phyloP scores from a whole-genome alignment of 2,329 filamentous ascomycete species.

The Zymoseptoria passerinii region DNA sequence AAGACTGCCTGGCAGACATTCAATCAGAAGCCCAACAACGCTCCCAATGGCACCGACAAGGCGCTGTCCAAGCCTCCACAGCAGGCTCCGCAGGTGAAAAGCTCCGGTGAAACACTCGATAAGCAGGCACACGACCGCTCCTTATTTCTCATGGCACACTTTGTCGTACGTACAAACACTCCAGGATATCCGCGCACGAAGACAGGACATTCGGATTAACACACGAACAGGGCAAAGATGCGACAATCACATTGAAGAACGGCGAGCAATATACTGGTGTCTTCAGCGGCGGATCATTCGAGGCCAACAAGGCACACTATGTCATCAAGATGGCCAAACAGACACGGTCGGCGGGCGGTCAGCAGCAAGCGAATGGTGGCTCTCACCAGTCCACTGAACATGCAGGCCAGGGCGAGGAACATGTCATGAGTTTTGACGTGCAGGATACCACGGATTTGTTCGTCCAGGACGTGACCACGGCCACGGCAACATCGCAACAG shows the following conservation, averaged over 20 bases:
- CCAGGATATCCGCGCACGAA: neutral
- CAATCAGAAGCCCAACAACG: slow-evolving; percentile 49
- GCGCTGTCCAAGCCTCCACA: slow-evolving; percentile 18
- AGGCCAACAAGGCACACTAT: slow-evolving; percentile 46
- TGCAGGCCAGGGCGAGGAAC: slow-evolving; percentile 40
- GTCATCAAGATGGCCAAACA: slow-evolving; percentile 59
- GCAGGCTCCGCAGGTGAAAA: slow-evolving; percentile 15
- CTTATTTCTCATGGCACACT: slow-evolving; percentile 50
- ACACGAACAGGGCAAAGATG: slow-evolving; percentile 43
- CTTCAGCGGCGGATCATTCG: slow-evolving; percentile 49
- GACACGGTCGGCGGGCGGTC: slow-evolving; percentile 32
- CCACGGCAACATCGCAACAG: slow-evolving; percentile 43
- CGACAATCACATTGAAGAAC: slow-evolving; percentile 49
- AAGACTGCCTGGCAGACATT: slow-evolving; percentile 52
- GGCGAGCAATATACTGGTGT: slow-evolving; percentile 56
- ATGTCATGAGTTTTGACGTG: slow-evolving; percentile 52
- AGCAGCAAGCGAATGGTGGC: slow-evolving; percentile 39
- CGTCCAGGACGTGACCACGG: slow-evolving; percentile 45
- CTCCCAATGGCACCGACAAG: slow-evolving; percentile 47
- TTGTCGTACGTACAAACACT: slow-evolving; percentile 49
- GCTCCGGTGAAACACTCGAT: slow-evolving; percentile 45
- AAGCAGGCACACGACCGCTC: slow-evolving; percentile 51
- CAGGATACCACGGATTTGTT: slow-evolving; percentile 52
- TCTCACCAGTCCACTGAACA: slow-evolving; percentile 35
- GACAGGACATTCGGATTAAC: slow-evolving; percentile 4